Percentiles rank a stretch among this genome's conserved stretches.
phyloP scores from a whole-genome alignment of 805 yeast species.

The Myxozyma melibiosi region DNA sequence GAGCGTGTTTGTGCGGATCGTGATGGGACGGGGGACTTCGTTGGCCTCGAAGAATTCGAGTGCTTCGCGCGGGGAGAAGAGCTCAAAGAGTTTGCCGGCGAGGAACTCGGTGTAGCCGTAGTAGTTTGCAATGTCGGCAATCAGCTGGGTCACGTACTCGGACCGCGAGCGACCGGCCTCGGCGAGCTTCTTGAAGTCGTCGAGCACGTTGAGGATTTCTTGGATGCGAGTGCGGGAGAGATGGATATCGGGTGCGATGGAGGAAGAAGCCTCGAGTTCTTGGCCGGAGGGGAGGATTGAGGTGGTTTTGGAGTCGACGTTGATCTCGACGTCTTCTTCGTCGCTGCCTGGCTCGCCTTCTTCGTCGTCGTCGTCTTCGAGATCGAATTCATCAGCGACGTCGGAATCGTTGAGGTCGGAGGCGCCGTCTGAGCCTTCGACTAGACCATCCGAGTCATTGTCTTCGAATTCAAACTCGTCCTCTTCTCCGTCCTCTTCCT shows the following conservation, averaged over 20 bases:
- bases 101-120: conserved; percentile 90
- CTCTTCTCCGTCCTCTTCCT: conserved; percentile 81
- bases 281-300: conserved; percentile 60
- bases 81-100: conserved; percentile 89
- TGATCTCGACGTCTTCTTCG: conserved; percentile 59
- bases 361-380: conserved; percentile 37
- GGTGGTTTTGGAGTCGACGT: conserved; percentile 64
- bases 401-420: conserved; percentile 81
- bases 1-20: conserved; percentile 96
- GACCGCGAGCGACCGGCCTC: conserved; percentile 86
- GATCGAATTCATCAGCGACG: conserved; percentile 56
- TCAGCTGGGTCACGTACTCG: conserved; percentile 75
- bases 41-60: conserved; percentile 98
- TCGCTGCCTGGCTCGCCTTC: conserved; percentile 42
- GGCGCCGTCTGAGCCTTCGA: conserved; percentile 38
- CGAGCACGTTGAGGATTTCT: conserved; percentile 91
- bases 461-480: conserved; percentile 59
- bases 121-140: conserved; percentile 86
- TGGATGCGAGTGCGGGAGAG: conserved; percentile 90
- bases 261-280: conserved; percentile 58
- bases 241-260: conserved; percentile 70
- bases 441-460: conserved; percentile 36
- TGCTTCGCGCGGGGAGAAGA: conserved; percentile 94
- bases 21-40: conserved; percentile 93
- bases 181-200: conserved; percentile 77